These are phyloP conservation scores for Kalmanozyma brasiliensis DNA, from an alignment of 1,284 basidiomycete genomes.

Conservation along the genomic window DNA sequence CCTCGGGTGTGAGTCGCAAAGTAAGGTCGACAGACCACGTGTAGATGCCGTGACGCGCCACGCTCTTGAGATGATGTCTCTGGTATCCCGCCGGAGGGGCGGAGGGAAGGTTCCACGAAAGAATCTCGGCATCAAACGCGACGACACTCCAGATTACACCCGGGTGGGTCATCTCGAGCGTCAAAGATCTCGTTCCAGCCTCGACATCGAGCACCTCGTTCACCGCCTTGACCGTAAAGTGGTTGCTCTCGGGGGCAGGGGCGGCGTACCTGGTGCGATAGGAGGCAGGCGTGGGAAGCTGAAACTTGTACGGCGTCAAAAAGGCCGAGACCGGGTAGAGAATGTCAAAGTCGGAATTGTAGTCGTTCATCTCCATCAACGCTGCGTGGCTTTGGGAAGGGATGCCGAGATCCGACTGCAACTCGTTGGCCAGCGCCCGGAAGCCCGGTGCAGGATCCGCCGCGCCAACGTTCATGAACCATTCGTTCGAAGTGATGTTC, in stretches of 20 bases:
- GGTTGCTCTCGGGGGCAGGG: conserved; percentile 26
- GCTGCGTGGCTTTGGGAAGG: conserved; percentile 60
- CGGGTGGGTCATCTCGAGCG: conserved; percentile 80
- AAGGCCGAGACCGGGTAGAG: conserved; percentile 79
- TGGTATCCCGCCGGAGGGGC: conserved; percentile 72
- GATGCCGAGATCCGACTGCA: conserved; percentile 75
- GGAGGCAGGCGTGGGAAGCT: conserved; percentile 71
- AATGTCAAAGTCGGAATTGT: conserved; percentile 69
- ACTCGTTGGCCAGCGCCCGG: conserved; percentile 73
- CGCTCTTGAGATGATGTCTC: conserved; percentile 92
- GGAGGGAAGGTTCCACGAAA: conserved; percentile 76
- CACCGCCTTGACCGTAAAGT: conserved; percentile 75
- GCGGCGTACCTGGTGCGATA: conserved; percentile 34
- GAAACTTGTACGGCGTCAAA: conserved; percentile 80
- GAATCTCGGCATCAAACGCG: conserved; percentile 90
- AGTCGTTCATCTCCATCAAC: conserved; percentile 63
- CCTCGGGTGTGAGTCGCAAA: conserved; percentile 71
- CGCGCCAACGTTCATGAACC: conserved; percentile 82
- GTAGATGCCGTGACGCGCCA: conserved; percentile 80
- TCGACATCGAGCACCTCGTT: conserved; percentile 74
- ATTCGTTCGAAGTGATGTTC: conserved; percentile 78
- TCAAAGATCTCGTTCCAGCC: conserved; percentile 78
- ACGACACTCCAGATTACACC: conserved; percentile 90
- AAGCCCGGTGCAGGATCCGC: conserved; percentile 86
- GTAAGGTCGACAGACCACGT: conserved; percentile 79